Evolutionary conservation across 2,329 filamentous ascomycete genomes (phyloP).

Genomic region (Ophiostoma tasmaniense): DNA sequence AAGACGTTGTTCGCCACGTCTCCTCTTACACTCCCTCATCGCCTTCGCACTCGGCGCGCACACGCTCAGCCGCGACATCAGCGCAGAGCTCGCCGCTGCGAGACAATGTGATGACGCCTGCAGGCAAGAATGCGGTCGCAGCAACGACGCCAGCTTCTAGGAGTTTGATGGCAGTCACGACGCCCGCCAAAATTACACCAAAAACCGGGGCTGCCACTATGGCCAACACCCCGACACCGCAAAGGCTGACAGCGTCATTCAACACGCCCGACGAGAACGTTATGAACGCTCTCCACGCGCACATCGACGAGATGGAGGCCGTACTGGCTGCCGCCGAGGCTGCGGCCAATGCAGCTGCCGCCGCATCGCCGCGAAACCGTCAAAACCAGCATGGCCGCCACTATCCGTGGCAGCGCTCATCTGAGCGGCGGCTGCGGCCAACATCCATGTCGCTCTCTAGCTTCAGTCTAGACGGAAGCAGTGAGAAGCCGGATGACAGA

Average conservation of each 20-base stretch:
- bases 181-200: not conserved
- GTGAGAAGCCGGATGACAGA: not conserved
- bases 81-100: constrained; percentile 6
- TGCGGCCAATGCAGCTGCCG: constrained; percentile 3
- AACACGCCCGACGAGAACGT: constrained; percentile 11
- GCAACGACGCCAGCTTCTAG: not conserved
- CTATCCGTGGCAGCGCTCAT: constrained; percentile 9
- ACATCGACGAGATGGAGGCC: constrained; percentile 37
- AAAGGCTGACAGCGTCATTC: not conserved
- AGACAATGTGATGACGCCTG: not conserved
- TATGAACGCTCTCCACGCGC: constrained; percentile 32
- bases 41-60: constrained; percentile 15
- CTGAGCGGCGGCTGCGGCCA: constrained; percentile 15
- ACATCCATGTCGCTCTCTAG: not conserved
- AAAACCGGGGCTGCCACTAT: not conserved
- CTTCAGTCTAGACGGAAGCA: not conserved
- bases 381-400: constrained; percentile 16
- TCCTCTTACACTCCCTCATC: constrained; percentile 23
- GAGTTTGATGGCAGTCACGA: not conserved
- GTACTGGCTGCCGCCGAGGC: constrained; percentile 22
- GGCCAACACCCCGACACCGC: not conserved
- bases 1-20: constrained; percentile 32
- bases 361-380: constrained; percentile 4
- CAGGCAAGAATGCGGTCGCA: not conserved
- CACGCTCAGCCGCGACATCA: constrained; percentile 15